Percentiles rank a stretch among this genome's conserved stretches.
Conservation (phyloP, 2,329 filamentous ascomycete species). For the Aureobasidium pullulans region DNA sequence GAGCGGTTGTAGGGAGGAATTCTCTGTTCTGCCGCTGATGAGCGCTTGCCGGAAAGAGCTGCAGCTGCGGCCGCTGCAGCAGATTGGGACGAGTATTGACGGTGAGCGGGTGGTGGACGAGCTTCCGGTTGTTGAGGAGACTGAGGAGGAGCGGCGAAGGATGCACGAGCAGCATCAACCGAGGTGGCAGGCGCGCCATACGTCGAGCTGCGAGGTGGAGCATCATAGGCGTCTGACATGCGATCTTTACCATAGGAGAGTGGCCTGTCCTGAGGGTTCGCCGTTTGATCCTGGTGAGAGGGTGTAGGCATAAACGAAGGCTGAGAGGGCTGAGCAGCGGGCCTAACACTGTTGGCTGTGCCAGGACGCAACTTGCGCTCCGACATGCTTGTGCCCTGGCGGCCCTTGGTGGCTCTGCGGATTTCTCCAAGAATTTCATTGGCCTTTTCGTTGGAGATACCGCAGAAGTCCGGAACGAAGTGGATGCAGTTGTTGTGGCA, state of each 20-base stretch:
- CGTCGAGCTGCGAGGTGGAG: conserved; percentile 27
- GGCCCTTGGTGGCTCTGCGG: conserved; percentile 63
- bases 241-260: conserved; percentile 44
- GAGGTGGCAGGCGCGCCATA: conserved; percentile 24
- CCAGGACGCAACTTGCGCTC: conserved; percentile 58
- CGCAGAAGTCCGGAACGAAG: conserved; percentile 95
- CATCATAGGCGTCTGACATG: conserved; percentile 28
- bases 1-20: conserved; percentile 34
- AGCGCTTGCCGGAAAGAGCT: conserved; percentile 35
- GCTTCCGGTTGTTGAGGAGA: conserved; percentile 39
- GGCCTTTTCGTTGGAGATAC: conserved; percentile 96
- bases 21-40: conserved; percentile 33
- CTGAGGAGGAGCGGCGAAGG: conserved; percentile 31
- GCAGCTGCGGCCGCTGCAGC: conserved; percentile 39
- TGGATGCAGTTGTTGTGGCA: conserved; percentile 89
- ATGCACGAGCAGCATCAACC: conserved; percentile 41
- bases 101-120: conserved; percentile 39
- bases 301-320: conserved; percentile 26
- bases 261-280: conserved; percentile 29
- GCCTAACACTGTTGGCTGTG: conserved; percentile 31
- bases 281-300: conserved; percentile 19
- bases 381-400: conserved; percentile 51
- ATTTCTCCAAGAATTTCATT: conserved; percentile 90
- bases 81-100: conserved; percentile 43
- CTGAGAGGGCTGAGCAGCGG: conserved; percentile 35